Percentiles rank a stretch among this genome's conserved stretches.
Conservation (phyloP, 75 land plant species). For the Pinus albicaulis region DNA sequence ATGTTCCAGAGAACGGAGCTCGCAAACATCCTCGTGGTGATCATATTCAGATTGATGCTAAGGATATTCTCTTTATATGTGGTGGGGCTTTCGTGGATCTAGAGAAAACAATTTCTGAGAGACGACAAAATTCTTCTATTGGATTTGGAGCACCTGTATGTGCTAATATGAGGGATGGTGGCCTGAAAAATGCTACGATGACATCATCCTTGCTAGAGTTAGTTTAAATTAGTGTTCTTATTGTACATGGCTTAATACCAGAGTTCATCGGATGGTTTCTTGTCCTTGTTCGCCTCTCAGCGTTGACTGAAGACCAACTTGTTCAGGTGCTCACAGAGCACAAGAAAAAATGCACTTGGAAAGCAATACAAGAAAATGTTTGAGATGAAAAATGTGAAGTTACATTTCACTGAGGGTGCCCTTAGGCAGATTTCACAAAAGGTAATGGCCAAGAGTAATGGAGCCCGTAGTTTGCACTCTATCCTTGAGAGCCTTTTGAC, state of each 20-base stretch:
- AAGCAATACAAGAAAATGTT: slow-evolving; percentile 90
- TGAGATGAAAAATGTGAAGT: slow-evolving; percentile 76
- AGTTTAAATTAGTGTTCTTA: slow-evolving; percentile 84
- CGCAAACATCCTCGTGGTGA: too few species aligned
- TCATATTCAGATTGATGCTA: slow-evolving; percentile 73
- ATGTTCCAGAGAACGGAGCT: too few species aligned
- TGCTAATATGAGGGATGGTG: slow-evolving; percentile 77
- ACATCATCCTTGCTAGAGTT: slow-evolving; percentile 74
- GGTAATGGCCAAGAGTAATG: slow-evolving; percentile 81
- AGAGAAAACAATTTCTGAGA: slow-evolving; percentile 89
- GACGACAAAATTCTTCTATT: slow-evolving; percentile 85
- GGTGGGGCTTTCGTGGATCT: slow-evolving; percentile 85
- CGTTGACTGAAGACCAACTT: slow-evolving; percentile 83
- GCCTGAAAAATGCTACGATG: slow-evolving; percentile 53
- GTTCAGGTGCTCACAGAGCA: slow-evolving; percentile 86
- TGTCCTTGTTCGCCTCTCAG: slow-evolving; percentile 72
- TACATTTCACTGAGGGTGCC: slow-evolving; percentile 78
- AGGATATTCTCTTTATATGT: slow-evolving; percentile 87
- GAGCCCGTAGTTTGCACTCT: slow-evolving; percentile 82
- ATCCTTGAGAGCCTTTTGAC: slow-evolving; percentile 73
- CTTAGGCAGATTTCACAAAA: slow-evolving; percentile 74
- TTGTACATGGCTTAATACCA: slow-evolving; percentile 90
- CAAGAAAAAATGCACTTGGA: slow-evolving; percentile 83
- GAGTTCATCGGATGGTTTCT: slow-evolving; percentile 90
- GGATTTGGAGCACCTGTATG: slow-evolving; percentile 95